These are phyloP conservation scores for Wickerhamomyces sydowiorum DNA, from an alignment of 805 yeast genomes.

Conservation along the genomic window DNA sequence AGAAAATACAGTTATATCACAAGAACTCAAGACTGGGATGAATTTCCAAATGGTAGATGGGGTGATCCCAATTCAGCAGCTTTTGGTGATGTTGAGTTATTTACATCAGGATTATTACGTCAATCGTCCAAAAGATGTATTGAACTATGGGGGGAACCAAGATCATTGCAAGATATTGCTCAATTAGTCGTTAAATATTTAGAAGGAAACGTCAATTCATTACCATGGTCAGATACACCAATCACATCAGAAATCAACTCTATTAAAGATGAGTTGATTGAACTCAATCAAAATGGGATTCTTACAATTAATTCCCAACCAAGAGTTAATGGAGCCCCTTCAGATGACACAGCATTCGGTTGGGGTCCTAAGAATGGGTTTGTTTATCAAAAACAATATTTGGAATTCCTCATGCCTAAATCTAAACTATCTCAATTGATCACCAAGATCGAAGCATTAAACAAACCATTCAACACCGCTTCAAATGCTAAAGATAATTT, in stretches of 20 bases:
- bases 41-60: conserved; percentile 98
- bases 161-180: conserved; percentile 50
- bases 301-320: conserved; percentile 93
- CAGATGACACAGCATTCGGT: conserved; percentile 69
- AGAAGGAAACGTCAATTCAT: conserved; percentile 59
- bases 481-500: conserved; percentile 27
- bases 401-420: conserved; percentile 78
- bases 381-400: conserved; percentile 90
- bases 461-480: conserved; percentile 25
- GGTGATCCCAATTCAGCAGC: conserved; percentile 98
- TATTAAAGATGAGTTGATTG: conserved; percentile 52
- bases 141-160: conserved; percentile 87
- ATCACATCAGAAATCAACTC: conserved; percentile 68
- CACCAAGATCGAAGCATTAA: conserved; percentile 38
- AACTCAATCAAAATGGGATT: conserved; percentile 62
- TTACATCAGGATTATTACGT: conserved; percentile 73
- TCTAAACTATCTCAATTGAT: conserved; percentile 31
- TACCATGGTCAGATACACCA: conserved; percentile 97
- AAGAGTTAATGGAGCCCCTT: conserved; percentile 72
- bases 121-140: conserved; percentile 76
- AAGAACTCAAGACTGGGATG: conserved; percentile 94
- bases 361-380: conserved; percentile 96
- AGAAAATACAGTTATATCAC: conserved; percentile 85
- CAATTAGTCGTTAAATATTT: conserved; percentile 63
- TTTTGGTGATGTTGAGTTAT: conserved; percentile 81